Evolutionary conservation across 2,329 filamentous ascomycete genomes (phyloP), one percentile per base, ranked within the genome.

Genomic region (Ceratocystiopsis sp.): DNA sequence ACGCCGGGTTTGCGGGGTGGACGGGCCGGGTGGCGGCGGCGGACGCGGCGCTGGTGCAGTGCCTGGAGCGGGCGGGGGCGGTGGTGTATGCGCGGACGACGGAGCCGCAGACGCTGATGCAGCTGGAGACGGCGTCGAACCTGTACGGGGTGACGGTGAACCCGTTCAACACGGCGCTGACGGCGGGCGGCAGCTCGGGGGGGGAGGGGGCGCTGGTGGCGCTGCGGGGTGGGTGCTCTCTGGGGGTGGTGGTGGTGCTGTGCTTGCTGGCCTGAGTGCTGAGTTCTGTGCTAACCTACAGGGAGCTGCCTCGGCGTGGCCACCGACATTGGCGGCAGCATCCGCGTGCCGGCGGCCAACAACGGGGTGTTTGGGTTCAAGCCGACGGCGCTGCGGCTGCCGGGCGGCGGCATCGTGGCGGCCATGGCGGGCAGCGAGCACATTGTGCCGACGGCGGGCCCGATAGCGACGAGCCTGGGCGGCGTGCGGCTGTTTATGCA

Each of bases 111-210:
- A 48, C 74, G 13, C 76, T 80, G 67, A 80, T 82, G 76, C 78
- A 79, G 42, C 69, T 74, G 13, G 78, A 81, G 54, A 71, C 66
- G 2, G 71, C 78, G 15, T 81, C 80, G 58, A 78, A 79, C 50
- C 63, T 72, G 2, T 74, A 75, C 50, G 78, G 77, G 10, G 65
- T 74, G 13, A 78, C 74, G 0, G 54, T 73, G 18, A 80, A 79
- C 53, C 78, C 79, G 0, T 58, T 61, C 8, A 78, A 79, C 52
- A 66, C 72, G 19, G 59, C 59, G 3, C 61, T 74, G 3, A 80
- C 75, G 0, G 69, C 69, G 18, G 79, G 79, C 12, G 79, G 79
- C 11, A 76, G 70, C 35, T 78, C 75, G 0, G 79, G 79, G 3
- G 79, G 79, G 38, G 79, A 83, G 53, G 19, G 19, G 19, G 19